A percentile compares a stretch with the other conserved stretches of the same genome.
phyloP scores from a whole-genome alignment of 2,329 filamentous ascomycete species.

The Cephalotrichum gorgonifer region DNA sequence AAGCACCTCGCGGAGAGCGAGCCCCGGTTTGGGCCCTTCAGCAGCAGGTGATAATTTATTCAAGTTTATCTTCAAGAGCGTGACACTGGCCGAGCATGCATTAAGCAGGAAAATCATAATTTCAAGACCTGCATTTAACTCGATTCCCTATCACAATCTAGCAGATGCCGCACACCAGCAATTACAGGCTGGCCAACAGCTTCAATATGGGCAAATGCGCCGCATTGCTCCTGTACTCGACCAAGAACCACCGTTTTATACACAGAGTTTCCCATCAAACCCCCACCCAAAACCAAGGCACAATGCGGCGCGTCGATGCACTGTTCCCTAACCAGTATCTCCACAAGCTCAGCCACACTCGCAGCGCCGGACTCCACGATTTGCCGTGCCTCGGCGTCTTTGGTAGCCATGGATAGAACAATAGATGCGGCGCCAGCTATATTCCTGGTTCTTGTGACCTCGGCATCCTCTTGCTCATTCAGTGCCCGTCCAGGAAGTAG shows the following conservation, averaged over 20 bases:
- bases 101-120: too few relatives aligned
- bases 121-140: too few relatives aligned
- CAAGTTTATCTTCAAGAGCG: too few relatives aligned
- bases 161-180: constrained; percentile 8
- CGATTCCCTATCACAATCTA: background rate
- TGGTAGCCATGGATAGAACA: constrained; percentile 9
- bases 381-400: constrained; percentile 9
- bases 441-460: constrained; percentile 6
- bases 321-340: constrained; percentile 8
- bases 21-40: too few relatives aligned
- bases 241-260: constrained; percentile 8
- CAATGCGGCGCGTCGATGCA: constrained; percentile 8
- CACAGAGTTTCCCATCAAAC: constrained; percentile 11
- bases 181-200: constrained; percentile 9
- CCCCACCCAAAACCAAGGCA: constrained; percentile 12
- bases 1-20: too few relatives aligned
- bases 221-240: constrained; percentile 6
- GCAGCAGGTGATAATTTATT: too few relatives aligned
- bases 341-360: constrained; percentile 10
- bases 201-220: constrained; percentile 9
- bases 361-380: constrained; percentile 11
- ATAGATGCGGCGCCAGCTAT: constrained; percentile 12
- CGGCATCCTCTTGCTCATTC: constrained; percentile 5
- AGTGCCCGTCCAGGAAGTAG: constrained; percentile 7
- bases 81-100: too few relatives aligned